Evolutionary conservation across 371 early-diverging fungal species (phyloP), one percentile per base, ranked within the genome.

Genomic region (Mortierella sp.): DNA sequence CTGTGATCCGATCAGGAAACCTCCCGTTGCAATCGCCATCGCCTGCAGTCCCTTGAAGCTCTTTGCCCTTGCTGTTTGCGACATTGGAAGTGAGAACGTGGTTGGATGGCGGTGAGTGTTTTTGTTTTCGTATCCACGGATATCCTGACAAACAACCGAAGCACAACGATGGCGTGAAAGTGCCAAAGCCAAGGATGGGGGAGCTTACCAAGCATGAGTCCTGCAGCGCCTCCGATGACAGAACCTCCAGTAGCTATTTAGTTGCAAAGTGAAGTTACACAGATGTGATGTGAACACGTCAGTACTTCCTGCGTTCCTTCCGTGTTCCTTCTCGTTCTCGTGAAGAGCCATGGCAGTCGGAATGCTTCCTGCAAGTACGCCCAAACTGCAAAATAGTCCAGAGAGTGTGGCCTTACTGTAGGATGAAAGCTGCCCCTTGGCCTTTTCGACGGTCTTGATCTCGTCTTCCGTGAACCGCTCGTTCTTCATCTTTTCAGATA

Each of bases 391-490:
- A n/a, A n/a, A n/a, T n/a, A n/a, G n/a, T n/a, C n/a, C n/a, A n/a
- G n/a, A n/a, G n/a, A n/a, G n/a, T n/a, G n/a, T 37, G 24, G 43
- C 41, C 73, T 26, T 74, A 82, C 82, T 61, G 69, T 82, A 82
- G 24, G 64, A 47, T 1, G 82, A 82, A 44, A 82, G 63, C 50
- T 82, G 82, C 14, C 39, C 72, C 53, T 82, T 82, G 31, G 82
- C 82, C 29, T 71, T 77, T 7, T 68, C 67, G 11, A 82, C 77
- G 34, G 52, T 71, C 65, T 61, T 77, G 65, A 82, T 82, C 74
- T 82, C 78, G 37, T 82, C 82, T n/a, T 82, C 82, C 39, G 82
- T 74, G 50, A 82, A 82, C 11, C 71, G 55, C 75, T 82, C 82
- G 16, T 74, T 53, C 75, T 70, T 77, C 82, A 82, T 82, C 71